Evolutionary conservation across 1,284 basidiomycete species (phyloP).

Genomic region (Irpex lacteus): DNA sequence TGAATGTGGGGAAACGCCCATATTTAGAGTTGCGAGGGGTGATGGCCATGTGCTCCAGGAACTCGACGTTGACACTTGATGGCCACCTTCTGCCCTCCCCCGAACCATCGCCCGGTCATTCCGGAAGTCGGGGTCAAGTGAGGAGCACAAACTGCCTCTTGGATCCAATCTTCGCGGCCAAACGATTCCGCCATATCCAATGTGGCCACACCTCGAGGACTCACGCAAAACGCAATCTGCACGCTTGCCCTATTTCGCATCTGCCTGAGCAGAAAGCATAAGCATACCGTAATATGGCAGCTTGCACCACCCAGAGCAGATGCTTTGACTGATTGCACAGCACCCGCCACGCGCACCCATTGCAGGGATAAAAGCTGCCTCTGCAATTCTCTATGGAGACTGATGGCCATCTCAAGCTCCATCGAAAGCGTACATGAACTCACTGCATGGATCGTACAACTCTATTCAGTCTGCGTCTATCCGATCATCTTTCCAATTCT

Average conservation of each 20-base stretch:
- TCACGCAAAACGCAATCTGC: not conserved
- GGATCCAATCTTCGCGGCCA: too few relatives aligned
- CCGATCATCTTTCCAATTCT: not conserved
- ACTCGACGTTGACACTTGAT: not conserved
- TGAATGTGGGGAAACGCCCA: not conserved
- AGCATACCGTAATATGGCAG: too few relatives aligned
- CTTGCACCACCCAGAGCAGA: too few relatives aligned
- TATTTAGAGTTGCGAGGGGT: not conserved
- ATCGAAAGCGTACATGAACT: not conserved
- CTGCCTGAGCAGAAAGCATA: too few relatives aligned
- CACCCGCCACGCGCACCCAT: not conserved
- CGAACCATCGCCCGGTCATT: not conserved
- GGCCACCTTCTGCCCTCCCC: not conserved
- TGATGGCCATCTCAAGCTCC: not conserved
- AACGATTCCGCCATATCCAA: not conserved
- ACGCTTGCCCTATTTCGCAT: not conserved
- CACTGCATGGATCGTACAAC: not conserved
- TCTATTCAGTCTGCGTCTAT: too few relatives aligned
- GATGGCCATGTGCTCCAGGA: not conserved
- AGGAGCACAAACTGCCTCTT: not conserved
- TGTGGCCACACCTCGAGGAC: too few relatives aligned
- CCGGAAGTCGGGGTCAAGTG: too few relatives aligned
- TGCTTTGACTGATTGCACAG: too few relatives aligned
- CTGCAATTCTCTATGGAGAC: not conserved
- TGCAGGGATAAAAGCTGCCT: not conserved